Evolutionary conservation across 176 grass and related monocot species (phyloP), one percentile per base, ranked within the genome.

Genomic region (Cenchrus fungigraminus): DNA sequence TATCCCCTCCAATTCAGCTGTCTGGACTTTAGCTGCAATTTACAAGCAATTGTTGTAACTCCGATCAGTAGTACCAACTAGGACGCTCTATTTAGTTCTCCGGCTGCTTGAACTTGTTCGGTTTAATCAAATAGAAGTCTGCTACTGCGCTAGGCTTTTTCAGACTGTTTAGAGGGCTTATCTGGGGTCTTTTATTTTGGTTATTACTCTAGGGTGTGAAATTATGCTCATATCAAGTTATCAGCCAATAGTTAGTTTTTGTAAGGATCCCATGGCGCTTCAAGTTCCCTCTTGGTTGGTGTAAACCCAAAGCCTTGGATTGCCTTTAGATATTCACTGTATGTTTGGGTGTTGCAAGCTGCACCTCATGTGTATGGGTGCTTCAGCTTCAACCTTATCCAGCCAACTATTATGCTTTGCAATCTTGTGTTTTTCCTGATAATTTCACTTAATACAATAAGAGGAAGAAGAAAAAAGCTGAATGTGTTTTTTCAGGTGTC

Each of bases 381-480:
- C 14, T 80, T 37, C 61, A 37, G 12, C 15, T 60, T 51, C 16
- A 68, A 70, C 19, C 82, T 72, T 70, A 5, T 10, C 14, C 5
- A 4, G 20, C 22, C 15, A 32, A 56, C 16, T 84, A 32, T 65
- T 65, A 65, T 43, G 2, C 12, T 56, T 73, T 83, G 13, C 15
- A 10, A 10, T 19, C 28, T n/a, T 45, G 6, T 45, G n/a, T 15
- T 32, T 31, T 68, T 19, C 31, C 13, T 57, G 52, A 57, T 58
- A 68, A 47, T 58, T 53, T 22, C 6, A 53, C 31, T 28, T 64
- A 8, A n/a, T 25, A 6, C 31, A 25, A 25, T 8, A 50, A 22
- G 19, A 50, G 28, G 42, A 76, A 67, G 59, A 69, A 71, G 84
- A 79, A 22, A 5, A 5, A 71, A 31, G 6, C 47, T 73, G 71